Evolutionary conservation across 495 filamentous ascomycete genomes (phyloP).

Genomic region (Elaphomyces granulatus): DNA sequence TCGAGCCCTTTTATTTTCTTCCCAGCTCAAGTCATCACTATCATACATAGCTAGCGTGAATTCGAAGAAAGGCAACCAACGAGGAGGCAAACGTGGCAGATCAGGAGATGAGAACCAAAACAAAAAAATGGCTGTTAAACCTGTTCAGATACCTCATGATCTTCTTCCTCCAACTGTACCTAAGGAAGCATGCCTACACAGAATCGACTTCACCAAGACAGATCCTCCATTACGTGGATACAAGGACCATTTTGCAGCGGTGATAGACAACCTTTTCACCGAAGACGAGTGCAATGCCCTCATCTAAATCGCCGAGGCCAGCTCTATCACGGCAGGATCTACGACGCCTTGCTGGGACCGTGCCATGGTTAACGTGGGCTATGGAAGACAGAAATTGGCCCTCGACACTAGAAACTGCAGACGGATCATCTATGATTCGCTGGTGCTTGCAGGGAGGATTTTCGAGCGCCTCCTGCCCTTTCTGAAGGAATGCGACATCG

Average conservation of each 20-base stretch:
- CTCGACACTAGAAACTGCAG: conserved; percentile 51
- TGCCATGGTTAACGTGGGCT: conserved; percentile 57
- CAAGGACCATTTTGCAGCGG: conserved; percentile 39
- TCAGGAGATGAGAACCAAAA: not conserved
- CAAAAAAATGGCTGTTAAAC: not conserved
- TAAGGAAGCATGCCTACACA: conserved; percentile 12
- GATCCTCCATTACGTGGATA: conserved; percentile 37
- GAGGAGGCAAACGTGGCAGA: no score
- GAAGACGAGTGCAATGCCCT: conserved; percentile 45
- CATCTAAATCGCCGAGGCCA: conserved; percentile 39
- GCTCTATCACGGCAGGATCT: not conserved
- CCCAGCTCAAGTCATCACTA: no score
- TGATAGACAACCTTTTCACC: conserved; percentile 51
- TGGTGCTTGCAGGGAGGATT: conserved; percentile 44
- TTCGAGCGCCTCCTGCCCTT: conserved; percentile 43
- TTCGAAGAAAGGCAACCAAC: no score
- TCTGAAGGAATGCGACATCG: conserved; percentile 25
- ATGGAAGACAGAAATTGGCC: conserved; percentile 40
- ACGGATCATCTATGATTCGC: conserved; percentile 59
- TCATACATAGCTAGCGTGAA: no score
- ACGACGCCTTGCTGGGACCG: conserved; percentile 36
- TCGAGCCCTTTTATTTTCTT: no score
- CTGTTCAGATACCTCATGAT: not conserved
- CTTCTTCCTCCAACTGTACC: conserved; percentile 7
- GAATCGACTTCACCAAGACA: conserved; percentile 39